Conservation (phyloP, 1,284 basidiomycete species). For the Malassezia slooffiae region DNA sequence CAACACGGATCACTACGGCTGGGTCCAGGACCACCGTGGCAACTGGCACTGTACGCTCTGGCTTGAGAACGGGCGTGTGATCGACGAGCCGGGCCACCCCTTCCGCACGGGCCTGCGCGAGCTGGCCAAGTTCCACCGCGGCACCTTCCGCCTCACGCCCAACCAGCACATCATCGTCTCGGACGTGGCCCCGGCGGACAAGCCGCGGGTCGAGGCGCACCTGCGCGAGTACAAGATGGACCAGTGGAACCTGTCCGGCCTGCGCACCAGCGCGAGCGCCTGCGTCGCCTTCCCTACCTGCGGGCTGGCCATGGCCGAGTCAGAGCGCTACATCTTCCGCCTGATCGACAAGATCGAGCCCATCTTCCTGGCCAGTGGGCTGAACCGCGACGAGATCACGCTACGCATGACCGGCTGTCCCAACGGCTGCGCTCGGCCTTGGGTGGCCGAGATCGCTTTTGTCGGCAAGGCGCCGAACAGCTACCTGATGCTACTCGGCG, state of each 20-base stretch:
- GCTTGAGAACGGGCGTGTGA: conserved; percentile 93
- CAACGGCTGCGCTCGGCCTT: conserved; percentile 57
- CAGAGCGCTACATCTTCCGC: conserved; percentile 83
- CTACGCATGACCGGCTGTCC: conserved; percentile 70
- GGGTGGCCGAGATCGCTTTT: conserved; percentile 86
- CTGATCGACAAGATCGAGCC: conserved; percentile 85
- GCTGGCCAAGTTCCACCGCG: conserved; percentile 87
- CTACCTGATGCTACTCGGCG: conserved; percentile 90
- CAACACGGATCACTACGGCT: conserved; percentile 90
- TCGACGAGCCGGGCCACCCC: conserved; percentile 76
- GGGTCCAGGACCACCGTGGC: conserved; percentile 76
- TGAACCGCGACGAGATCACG: conserved; percentile 83
- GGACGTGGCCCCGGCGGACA: conserved; percentile 56
- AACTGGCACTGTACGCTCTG: conserved; percentile 85
- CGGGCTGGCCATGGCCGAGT: conserved; percentile 88
- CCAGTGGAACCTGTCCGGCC: conserved; percentile 66
- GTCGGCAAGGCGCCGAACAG: conserved; percentile 89
- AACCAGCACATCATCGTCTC: conserved; percentile 91
- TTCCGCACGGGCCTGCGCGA: conserved; percentile 89
- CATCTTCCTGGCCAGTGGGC: conserved; percentile 81
- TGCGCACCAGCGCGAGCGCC: conserved; percentile 57
- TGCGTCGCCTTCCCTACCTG: conserved; percentile 97
- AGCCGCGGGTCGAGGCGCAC: conserved; percentile 67
- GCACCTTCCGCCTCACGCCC: conserved; percentile 67
- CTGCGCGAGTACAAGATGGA: conserved; percentile 82